Conservation (phyloP, 1,284 basidiomycete species). For the Wallemia hederae region DNA sequence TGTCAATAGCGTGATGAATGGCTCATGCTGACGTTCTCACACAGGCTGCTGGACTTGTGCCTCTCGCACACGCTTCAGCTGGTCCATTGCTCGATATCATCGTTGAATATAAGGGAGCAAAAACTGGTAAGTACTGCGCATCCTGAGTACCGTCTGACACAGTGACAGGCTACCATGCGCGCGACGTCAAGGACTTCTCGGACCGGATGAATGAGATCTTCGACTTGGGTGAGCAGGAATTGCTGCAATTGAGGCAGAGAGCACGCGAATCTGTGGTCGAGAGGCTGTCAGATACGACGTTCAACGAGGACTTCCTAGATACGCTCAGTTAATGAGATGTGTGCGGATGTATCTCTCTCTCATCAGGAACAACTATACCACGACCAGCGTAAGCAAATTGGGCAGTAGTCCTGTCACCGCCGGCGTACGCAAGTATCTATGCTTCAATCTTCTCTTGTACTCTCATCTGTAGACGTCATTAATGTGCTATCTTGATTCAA, state of each 20-base stretch:
- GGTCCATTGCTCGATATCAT: slow-evolving; percentile 80
- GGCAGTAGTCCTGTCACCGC: too few relatives aligned
- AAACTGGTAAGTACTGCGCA: slow-evolving; percentile 27
- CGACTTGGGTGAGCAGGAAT: slow-evolving; percentile 26
- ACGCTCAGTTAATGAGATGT: too few relatives aligned
- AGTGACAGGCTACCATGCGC: slow-evolving; percentile 48
- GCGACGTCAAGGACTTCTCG: slow-evolving; percentile 36
- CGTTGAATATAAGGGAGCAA: slow-evolving; percentile 35
- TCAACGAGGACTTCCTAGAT: slow-evolving; percentile 24
- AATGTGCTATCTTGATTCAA: too few relatives aligned
- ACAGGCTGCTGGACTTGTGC: slow-evolving; percentile 74
- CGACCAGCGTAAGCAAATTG: too few relatives aligned
- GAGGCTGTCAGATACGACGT: slow-evolving; percentile 44
- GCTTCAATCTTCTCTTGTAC: too few relatives aligned
- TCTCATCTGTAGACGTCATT: too few relatives aligned
- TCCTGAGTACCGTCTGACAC: slow-evolving; percentile 1
- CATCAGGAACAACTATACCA: too few relatives aligned
- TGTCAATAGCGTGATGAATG: slow-evolving; percentile 3
- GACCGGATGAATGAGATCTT: slow-evolving; percentile 35
- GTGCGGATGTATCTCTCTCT: too few relatives aligned
- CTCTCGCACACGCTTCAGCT: slow-evolving; percentile 71
- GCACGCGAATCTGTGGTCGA: slow-evolving; percentile 38
- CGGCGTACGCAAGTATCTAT: too few relatives aligned
- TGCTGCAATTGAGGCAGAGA: slow-evolving; percentile 31
- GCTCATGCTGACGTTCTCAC: not conserved